Evolutionary conservation across 768 basidiomycete species (phyloP).

Genomic region (Leccinum subgranulosum): DNA sequence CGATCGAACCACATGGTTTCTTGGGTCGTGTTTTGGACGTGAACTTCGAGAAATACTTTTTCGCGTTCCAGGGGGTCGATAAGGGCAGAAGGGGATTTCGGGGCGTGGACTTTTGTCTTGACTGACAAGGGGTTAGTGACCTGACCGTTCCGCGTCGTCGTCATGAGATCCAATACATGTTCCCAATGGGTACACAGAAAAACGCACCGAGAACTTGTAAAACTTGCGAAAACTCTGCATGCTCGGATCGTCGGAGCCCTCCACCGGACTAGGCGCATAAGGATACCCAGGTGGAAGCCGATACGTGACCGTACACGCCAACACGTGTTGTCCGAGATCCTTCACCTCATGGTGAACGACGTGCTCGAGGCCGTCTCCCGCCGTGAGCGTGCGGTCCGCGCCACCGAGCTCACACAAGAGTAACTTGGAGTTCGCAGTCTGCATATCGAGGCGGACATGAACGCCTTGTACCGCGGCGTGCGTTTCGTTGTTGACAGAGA

Average conservation of each 20-base stretch:
- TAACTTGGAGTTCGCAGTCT: conserved; percentile 68
- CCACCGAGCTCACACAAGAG: conserved; percentile 64
- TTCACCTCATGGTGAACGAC: conserved; percentile 88
- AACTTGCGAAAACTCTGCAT: conserved; percentile 81
- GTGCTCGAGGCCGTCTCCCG: conserved; percentile 61
- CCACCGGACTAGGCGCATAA: conserved; percentile 44
- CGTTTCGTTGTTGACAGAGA: conserved; percentile 81
- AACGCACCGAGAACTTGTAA: conserved; percentile 84
- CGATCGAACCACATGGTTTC: conserved; percentile 75
- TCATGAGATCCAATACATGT: neutral
- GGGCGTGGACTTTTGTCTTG: conserved; percentile 87
- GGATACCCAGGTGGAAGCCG: conserved; percentile 60
- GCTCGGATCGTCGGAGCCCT: conserved; percentile 50
- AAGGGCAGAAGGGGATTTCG: conserved; percentile 69
- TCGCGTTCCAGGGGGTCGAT: conserved; percentile 64
- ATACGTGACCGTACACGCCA: conserved; percentile 84
- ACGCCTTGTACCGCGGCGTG: conserved; percentile 60
- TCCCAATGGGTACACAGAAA: neutral
- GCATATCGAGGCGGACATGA: conserved; percentile 77
- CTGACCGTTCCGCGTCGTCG: conserved; percentile 35
- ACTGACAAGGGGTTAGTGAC: conserved; percentile 94
- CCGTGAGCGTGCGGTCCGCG: conserved; percentile 41
- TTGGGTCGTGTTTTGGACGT: conserved; percentile 84
- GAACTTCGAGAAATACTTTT: conserved; percentile 88
- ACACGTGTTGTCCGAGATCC: conserved; percentile 87